phyloP scores from a whole-genome alignment of 179 eudicot species.

The Silene noctiflora region DNA sequence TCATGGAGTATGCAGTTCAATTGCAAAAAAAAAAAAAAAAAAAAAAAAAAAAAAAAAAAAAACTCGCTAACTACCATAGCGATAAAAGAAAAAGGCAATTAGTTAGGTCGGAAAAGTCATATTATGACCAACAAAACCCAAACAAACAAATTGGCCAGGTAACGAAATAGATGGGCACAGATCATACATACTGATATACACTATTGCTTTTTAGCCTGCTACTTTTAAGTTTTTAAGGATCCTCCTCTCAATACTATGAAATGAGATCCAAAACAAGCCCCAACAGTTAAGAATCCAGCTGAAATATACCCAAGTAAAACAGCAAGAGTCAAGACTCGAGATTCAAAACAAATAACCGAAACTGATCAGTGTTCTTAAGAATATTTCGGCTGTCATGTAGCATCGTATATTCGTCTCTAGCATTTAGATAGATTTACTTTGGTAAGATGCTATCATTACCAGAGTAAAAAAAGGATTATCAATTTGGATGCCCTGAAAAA shows the following conservation, averaged over 20 bases:
- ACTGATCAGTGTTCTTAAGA: background rate
- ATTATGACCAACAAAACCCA: background rate
- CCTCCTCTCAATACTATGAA: background rate
- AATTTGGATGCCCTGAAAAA: slow-evolving; percentile 28
- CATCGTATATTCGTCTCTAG: background rate
- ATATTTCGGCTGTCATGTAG: background rate
- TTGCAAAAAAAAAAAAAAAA: background rate
- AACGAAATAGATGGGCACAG: too few relatives aligned
- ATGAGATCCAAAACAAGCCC: background rate
- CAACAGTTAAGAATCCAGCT: background rate
- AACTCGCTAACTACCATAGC: background rate
- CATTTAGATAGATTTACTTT: background rate
- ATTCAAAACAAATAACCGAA: background rate
- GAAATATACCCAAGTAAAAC: background rate
- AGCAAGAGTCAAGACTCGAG: background rate
- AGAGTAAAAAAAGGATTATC: slow-evolving; percentile 26
- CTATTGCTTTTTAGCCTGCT: too few relatives aligned
- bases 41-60: too few relatives aligned
- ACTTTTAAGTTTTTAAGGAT: too few relatives aligned
- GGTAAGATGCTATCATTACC: slow-evolving; percentile 23
- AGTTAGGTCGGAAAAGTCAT: background rate
- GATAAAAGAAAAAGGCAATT: background rate
- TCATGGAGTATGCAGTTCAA: background rate
- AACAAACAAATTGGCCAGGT: too few relatives aligned
- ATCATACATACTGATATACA: too few relatives aligned